Evolutionary conservation across 164 flowering plant genomes (phyloP).

Genomic region (Protea cynaroides): DNA sequence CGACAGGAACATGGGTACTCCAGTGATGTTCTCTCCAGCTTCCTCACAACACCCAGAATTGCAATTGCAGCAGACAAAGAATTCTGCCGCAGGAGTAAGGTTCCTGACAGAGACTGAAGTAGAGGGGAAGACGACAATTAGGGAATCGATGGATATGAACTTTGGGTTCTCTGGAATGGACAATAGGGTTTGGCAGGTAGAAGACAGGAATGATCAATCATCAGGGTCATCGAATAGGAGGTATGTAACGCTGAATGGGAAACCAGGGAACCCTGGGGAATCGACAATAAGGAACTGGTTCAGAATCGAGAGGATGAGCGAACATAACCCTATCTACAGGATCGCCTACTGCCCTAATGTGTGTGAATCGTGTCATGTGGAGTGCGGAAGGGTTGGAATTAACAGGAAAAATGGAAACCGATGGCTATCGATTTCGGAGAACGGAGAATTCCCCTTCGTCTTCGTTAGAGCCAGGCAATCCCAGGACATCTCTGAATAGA

Average conservation of each 20-base stretch:
- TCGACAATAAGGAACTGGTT: background rate
- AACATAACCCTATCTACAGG: background rate
- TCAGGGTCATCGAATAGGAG: background rate
- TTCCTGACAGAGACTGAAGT: background rate
- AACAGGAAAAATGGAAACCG: background rate
- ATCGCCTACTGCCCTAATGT: background rate
- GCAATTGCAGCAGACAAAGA: background rate
- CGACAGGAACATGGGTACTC: background rate
- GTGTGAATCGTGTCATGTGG: background rate
- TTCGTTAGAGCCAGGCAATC: background rate
- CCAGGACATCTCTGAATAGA: no score
- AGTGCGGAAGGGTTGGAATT: background rate
- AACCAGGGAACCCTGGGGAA: background rate
- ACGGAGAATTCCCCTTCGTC: background rate
- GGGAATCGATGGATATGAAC: background rate
- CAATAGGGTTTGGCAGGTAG: background rate
- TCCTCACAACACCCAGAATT: no score
- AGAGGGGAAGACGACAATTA: no score
- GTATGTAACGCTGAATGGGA: background rate
- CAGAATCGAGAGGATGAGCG: background rate
- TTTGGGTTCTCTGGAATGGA: background rate
- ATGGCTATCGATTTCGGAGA: background rate
- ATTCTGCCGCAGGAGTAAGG: no score
- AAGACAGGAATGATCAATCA: background rate
- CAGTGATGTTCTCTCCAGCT: background rate